Conservation (phyloP, 495 filamentous ascomycete species). For the Niebla homalea region DNA sequence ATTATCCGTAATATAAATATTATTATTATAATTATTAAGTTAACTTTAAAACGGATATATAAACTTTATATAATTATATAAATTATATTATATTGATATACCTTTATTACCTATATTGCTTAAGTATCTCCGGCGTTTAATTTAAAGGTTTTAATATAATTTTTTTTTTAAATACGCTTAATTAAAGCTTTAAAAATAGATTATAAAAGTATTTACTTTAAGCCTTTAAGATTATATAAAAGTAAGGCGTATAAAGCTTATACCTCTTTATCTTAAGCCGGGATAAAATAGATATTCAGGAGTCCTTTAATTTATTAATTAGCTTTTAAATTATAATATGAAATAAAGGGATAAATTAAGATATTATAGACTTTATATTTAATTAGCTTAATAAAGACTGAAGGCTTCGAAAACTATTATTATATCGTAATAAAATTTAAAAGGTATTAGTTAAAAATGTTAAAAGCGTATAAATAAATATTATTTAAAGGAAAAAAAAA, state of each 20-base stretch:
- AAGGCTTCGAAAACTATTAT: slow-evolving; percentile 19
- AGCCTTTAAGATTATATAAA: slow-evolving; percentile 16
- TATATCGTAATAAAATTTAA: slow-evolving; percentile 19
- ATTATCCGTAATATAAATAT: slow-evolving; percentile 23
- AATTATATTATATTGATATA: slow-evolving; percentile 1
- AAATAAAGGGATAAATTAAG: slow-evolving; percentile 18
- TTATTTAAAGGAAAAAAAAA: background rate
- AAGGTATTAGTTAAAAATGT: slow-evolving; percentile 14
- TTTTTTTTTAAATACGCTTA: slow-evolving; percentile 21
- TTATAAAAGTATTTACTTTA: slow-evolving; percentile 17
- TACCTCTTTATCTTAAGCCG: slow-evolving; percentile 29
- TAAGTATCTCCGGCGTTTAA: slow-evolving; percentile 7
- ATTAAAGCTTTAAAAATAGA: slow-evolving; percentile 14
- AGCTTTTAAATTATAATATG: slow-evolving; percentile 15
- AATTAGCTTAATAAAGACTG: slow-evolving; percentile 17
- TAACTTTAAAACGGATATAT: slow-evolving; percentile 13
- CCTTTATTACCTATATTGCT: slow-evolving; percentile 11
- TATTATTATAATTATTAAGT: slow-evolving; percentile 24
- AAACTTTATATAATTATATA: slow-evolving; percentile 13
- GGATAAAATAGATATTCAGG: slow-evolving; percentile 23
- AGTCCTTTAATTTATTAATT: slow-evolving; percentile 15
- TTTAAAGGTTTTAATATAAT: slow-evolving; percentile 11
- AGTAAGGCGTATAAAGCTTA: slow-evolving; percentile 16
- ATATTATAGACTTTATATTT: slow-evolving; percentile 24
- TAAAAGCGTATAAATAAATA: slow-evolving; percentile 23